A percentile compares a stretch with the other conserved stretches of the same genome.
phyloP scores from a whole-genome alignment of 495 filamentous ascomycete species.

The Lasiosphaeria miniovina region DNA sequence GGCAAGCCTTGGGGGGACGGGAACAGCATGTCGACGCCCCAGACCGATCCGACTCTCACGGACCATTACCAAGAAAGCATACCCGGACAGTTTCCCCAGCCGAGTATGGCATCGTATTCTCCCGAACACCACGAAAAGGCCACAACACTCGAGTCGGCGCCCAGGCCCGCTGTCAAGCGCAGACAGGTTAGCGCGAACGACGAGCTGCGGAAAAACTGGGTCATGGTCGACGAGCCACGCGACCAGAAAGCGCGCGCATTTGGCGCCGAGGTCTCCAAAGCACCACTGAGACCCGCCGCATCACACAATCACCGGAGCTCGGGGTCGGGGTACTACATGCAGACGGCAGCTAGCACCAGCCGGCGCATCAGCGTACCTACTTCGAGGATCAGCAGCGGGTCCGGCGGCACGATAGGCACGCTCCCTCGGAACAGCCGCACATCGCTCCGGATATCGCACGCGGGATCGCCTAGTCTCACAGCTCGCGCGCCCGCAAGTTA shows the following conservation, averaged over 20 bases:
- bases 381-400: conserved; percentile 26
- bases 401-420: conserved; percentile 13
- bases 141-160: conserved; percentile 42
- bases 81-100: conserved; percentile 18
- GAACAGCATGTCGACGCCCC: conserved; percentile 26
- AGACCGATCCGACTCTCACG: conserved; percentile 17
- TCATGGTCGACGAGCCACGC: conserved; percentile 57
- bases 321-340: conserved; percentile 19
- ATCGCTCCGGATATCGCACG: conserved; percentile 41
- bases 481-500: conserved; percentile 50
- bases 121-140: conserved; percentile 27
- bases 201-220: conserved; percentile 66
- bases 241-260: conserved; percentile 17
- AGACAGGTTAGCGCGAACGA: conserved; percentile 50
- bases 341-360: conserved; percentile 20
- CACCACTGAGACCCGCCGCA: conserved; percentile 8
- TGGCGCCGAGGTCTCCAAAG: conserved; percentile 16
- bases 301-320: background rate
- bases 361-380: conserved; percentile 40
- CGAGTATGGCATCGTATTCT: conserved; percentile 19
- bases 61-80: background rate
- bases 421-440: conserved; percentile 23
- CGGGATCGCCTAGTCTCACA: conserved; percentile 41
- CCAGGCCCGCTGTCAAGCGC: conserved; percentile 47
- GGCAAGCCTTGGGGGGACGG: conserved; percentile 30